Conservation (phyloP, 2,329 filamentous ascomycete genomes). For the Exophiala aquamarina region DNA sequence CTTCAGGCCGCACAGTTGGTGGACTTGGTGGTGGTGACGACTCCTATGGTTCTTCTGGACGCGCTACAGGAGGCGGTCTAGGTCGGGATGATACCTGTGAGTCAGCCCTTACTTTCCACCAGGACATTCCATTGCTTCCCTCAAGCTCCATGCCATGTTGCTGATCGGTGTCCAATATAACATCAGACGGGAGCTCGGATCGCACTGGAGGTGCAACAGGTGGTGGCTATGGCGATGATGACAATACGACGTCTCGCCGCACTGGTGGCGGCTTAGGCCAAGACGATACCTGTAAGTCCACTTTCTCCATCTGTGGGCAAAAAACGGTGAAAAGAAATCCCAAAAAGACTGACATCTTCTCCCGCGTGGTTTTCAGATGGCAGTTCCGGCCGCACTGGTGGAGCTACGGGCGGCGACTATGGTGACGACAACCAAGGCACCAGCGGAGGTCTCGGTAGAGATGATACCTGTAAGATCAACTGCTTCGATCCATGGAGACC, state of each 20-base stretch:
- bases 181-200: no score
- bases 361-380: no score
- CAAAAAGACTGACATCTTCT: no score
- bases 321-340: no score
- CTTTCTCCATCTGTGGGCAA: no score
- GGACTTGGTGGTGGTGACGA: neutral
- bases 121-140: no score
- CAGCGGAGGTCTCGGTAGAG: constrained; percentile 18
- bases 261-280: neutral
- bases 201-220: neutral
- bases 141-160: no score
- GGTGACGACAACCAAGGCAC: constrained; percentile 1
- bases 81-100: no score
- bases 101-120: no score
- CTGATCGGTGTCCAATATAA: no score
- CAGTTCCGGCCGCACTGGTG: neutral
- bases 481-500: no score
- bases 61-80: neutral
- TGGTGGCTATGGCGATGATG: neutral
- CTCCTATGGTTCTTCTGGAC: neutral
- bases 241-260: neutral
- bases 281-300: neutral
- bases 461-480: no score
- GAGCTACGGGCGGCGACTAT: constrained; percentile 1
- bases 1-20: neutral